A percentile compares a stretch with the other conserved stretches of the same genome.
phyloP scores from a whole-genome alignment of 352 stramenopile species.

The Globisporangium apiculatum region DNA sequence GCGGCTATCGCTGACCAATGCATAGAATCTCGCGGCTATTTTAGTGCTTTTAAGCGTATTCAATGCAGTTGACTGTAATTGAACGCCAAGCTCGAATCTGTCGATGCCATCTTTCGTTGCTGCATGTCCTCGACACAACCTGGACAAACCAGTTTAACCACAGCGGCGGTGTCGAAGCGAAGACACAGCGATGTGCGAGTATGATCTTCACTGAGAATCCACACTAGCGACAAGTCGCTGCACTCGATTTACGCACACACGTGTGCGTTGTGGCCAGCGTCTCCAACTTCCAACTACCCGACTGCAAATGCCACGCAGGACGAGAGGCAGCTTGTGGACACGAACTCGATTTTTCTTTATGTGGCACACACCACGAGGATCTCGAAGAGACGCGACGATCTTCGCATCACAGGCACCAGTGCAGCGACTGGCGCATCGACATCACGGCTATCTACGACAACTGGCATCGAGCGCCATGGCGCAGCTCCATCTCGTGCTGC shows the following conservation, averaged over 20 bases:
- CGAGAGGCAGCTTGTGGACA: neutral
- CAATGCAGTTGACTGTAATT: neutral
- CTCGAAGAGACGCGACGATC: slow-evolving; percentile 3
- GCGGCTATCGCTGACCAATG: neutral
- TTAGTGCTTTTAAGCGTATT: neutral
- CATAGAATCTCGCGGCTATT: too few relatives aligned
- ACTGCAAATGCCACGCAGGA: too few relatives aligned
- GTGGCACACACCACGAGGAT: neutral
- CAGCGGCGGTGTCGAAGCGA: too few relatives aligned
- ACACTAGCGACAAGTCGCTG: too few relatives aligned
- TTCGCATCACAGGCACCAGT: neutral
- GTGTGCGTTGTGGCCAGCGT: neutral
- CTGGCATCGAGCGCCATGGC: neutral
- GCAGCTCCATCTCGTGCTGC: slow-evolving; percentile 6
- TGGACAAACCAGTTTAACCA: too few relatives aligned
- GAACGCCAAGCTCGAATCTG: too few relatives aligned
- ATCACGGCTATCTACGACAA: neutral
- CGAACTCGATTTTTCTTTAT: neutral
- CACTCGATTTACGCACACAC: too few relatives aligned
- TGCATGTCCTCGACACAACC: too few relatives aligned
- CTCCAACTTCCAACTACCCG: neutral
- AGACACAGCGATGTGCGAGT: too few relatives aligned
- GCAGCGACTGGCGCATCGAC: neutral
- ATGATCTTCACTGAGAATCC: too few relatives aligned
- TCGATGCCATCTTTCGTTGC: too few relatives aligned